Evolutionary conservation across 1,284 basidiomycete genomes (phyloP).

Genomic region (Sanghuangporus weigelae): DNA sequence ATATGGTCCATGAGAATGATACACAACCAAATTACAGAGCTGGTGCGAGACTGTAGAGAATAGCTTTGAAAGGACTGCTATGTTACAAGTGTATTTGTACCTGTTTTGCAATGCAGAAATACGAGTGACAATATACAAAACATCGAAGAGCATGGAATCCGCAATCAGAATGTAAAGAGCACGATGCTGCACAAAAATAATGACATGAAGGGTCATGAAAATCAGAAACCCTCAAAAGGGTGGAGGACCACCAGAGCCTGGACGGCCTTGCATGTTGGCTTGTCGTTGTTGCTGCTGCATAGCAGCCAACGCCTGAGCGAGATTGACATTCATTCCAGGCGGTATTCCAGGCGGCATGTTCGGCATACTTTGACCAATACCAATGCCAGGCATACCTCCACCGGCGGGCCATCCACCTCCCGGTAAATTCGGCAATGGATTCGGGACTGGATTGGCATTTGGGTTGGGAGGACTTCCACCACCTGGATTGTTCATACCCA

Average conservation of each 20-base stretch:
- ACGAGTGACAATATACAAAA: not conserved
- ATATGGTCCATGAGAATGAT: slow-evolving; percentile 36
- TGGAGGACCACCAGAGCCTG: slow-evolving; percentile 3
- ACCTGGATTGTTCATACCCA: not conserved
- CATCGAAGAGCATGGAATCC: not conserved
- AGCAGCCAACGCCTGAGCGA: slow-evolving; percentile 1
- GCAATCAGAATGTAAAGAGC: not conserved
- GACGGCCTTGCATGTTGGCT: slow-evolving; percentile 3
- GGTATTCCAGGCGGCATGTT: not conserved
- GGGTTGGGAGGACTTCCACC: not conserved
- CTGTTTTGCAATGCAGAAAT: not conserved
- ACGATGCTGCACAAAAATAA: not conserved
- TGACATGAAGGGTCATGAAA: not conserved
- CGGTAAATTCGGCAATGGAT: not conserved
- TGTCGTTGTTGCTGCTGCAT: slow-evolving; percentile 18
- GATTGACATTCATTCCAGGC: slow-evolving; percentile 14
- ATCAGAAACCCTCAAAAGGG: not conserved
- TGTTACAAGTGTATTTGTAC: not conserved
- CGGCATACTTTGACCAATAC: slow-evolving; percentile 8
- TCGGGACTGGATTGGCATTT: not conserved
- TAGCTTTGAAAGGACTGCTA: not conserved
- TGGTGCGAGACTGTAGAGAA: not conserved
- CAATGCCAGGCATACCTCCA: not conserved
- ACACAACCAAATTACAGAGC: not conserved
- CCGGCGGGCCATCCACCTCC: not conserved